Base-by-base conservation (phyloP, 208 protist genomes). In the Trypanosoma theileri region DNA sequence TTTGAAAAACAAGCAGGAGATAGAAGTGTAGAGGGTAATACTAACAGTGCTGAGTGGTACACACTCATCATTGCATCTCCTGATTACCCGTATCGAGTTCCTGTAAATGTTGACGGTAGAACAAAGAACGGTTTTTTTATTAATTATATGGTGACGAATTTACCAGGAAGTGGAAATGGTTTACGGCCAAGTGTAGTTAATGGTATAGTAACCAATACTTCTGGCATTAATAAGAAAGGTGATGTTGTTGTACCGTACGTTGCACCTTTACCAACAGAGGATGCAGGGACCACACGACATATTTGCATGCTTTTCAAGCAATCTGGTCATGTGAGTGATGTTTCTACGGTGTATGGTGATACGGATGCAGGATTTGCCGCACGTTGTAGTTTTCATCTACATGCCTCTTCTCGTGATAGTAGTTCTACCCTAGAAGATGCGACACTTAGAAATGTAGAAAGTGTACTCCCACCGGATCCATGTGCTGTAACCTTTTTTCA, bases 131-230 rank as follows among this genome's bases (percentile, higher is more conserved):
- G 88, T 31, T 97, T 97, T 70, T 95, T 97, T 46, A 65, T 95
- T 40, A 86, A 95, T 64, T 95, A 94, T 77, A 90, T 97, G 81
- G 80, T 94, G 0, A 66, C 83, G 3, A 97, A 97, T 72, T 62
- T 97, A 12, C 55, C 72, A 19, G 77, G 81, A 26, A 71, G 61
- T 8, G 46, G 21, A 14, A 51, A 17, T 21, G 48, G 17, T 19
- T 11, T 44, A 44, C 21, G 16, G 16, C 41, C 26, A 53, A 19
- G 22, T 14, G 61, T 48, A 10, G 52, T 50, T 48, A 58, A 59
- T 41, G 66, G 22, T 9, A 51, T 53, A 13, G 58, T 69, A 10
- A 40, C 65, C 46, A 58, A 58, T 44, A 44, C 46, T 45, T 50
- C 28, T 51, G 69, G 48, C 44, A 63, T n/a, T 48, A 69, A 53